Evolutionary conservation across 2,329 filamentous ascomycete genomes (phyloP).

Genomic region (Colletotrichum karsti): DNA sequence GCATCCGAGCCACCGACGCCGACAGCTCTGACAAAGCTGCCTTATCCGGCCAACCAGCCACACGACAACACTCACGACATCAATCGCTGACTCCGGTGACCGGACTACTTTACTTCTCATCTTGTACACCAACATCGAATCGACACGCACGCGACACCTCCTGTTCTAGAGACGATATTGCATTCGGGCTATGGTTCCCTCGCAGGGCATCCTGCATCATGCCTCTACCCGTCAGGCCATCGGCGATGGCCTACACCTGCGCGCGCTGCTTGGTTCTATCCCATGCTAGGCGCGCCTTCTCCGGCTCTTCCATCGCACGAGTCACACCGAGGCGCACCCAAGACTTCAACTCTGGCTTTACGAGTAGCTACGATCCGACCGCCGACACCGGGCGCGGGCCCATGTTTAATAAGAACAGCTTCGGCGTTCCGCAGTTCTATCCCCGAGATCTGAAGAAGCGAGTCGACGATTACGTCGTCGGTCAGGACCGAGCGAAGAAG

Average conservation of each 20-base stretch:
- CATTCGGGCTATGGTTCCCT: constrained; percentile 13
- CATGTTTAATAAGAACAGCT: constrained; percentile 65
- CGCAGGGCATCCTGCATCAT: constrained; percentile 2
- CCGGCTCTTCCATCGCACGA: constrained; percentile 35
- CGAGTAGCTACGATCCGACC: constrained; percentile 66
- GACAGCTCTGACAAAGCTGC: constrained; percentile 8
- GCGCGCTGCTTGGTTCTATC: constrained; percentile 22
- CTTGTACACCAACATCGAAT: neutral
- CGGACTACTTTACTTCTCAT: constrained; percentile 3
- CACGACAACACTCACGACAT: constrained; percentile 12
- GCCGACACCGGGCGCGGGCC: constrained; percentile 63
- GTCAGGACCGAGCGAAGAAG: constrained; percentile 94
- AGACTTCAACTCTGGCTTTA: constrained; percentile 66
- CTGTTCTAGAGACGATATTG: neutral
- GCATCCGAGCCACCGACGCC: constrained; percentile 13
- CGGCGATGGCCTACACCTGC: constrained; percentile 28
- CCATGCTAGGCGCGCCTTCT: constrained; percentile 32
- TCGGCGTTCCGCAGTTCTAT: constrained; percentile 71
- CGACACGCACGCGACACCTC: neutral
- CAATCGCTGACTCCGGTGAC: constrained; percentile 14
- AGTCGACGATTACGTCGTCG: constrained; percentile 95
- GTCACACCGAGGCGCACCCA: constrained; percentile 49
- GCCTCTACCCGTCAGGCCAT: constrained; percentile 24
- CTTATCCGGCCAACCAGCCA: constrained; percentile 20
- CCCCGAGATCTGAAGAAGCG: constrained; percentile 82